Evolutionary conservation across 352 stramenopile genomes (phyloP).

Genomic region (Globisporangium polare): DNA sequence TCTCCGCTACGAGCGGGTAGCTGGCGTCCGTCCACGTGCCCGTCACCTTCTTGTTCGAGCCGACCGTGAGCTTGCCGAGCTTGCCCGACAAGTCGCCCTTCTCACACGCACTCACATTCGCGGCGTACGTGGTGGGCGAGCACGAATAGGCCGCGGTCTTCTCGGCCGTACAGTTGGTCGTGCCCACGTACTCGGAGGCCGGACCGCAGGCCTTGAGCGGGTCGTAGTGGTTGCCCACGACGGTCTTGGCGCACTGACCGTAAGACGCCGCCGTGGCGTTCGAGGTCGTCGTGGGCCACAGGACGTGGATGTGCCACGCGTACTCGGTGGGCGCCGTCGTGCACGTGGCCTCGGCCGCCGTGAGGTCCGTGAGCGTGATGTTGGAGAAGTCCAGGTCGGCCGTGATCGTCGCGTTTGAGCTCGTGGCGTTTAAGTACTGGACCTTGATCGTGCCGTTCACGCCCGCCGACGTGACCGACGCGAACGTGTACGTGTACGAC

Average conservation of each 20-base stretch:
- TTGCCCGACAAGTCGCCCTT: conserved; percentile 45
- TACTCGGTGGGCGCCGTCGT: conserved; percentile 24
- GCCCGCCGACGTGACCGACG: conserved; percentile 25
- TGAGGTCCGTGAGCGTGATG: conserved; percentile 22
- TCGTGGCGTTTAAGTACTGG: conserved; percentile 21
- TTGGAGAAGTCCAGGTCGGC: conserved; percentile 38
- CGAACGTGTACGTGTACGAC: conserved; percentile 42
- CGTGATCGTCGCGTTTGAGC: conserved; percentile 25
- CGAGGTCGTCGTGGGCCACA: conserved; percentile 20
- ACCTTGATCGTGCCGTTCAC: conserved; percentile 34
- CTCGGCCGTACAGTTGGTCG: conserved; percentile 8
- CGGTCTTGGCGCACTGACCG: conserved; percentile 18
- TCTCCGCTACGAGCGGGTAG: conserved; percentile 40
- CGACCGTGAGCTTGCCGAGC: conserved; percentile 31
- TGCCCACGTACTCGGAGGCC: conserved; percentile 27
- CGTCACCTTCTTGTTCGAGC: conserved; percentile 15
- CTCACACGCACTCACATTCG: conserved; percentile 25
- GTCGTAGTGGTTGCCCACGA: conserved; percentile 38
- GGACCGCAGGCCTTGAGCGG: conserved; percentile 29
- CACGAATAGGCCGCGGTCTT: conserved; percentile 24
- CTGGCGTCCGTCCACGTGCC: conserved; percentile 37
- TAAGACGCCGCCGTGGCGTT: conserved; percentile 17
- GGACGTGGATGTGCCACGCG: conserved; percentile 36
- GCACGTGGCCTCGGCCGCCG: conserved; percentile 34
- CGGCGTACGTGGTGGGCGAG: conserved; percentile 22